Percentiles rank a stretch among this genome's conserved stretches.
Evolutionary conservation across 1,284 basidiomycete genomes (phyloP).

Genomic region (Malassezia equina): DNA sequence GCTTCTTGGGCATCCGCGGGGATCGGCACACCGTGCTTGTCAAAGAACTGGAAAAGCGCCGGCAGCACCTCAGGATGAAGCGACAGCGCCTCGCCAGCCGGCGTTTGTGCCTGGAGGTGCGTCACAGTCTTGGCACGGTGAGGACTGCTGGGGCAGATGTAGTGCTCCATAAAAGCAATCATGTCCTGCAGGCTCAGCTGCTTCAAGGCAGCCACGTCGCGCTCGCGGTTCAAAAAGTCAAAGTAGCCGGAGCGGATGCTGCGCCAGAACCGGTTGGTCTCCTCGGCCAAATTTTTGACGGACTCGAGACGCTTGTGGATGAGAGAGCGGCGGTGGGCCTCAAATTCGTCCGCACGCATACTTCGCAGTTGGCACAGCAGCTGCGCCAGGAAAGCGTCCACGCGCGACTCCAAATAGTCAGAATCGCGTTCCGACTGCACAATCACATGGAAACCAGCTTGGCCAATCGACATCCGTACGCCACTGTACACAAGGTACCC

Average conservation of each 20-base stretch:
- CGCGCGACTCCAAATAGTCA: constrained; percentile 72
- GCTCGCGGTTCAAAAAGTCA: constrained; percentile 53
- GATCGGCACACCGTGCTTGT: constrained; percentile 54
- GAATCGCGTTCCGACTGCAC: constrained; percentile 82
- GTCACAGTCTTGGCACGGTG: constrained; percentile 31
- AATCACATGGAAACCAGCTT: constrained; percentile 71
- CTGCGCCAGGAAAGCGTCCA: constrained; percentile 71
- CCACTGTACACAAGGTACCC: constrained; percentile 58
- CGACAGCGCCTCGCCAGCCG: constrained; percentile 51
- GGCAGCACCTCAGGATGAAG: constrained; percentile 61
- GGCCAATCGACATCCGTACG: constrained; percentile 49
- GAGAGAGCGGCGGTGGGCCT: constrained; percentile 31
- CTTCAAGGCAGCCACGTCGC: constrained; percentile 60
- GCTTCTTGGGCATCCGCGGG: constrained; percentile 53
- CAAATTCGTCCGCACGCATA: constrained; percentile 37
- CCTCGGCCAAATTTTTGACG: constrained; percentile 43
- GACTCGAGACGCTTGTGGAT: constrained; percentile 43
- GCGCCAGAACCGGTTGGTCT: constrained; percentile 50
- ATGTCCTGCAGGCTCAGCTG: constrained; percentile 67
- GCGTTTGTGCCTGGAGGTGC: constrained; percentile 44
- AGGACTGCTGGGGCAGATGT: constrained; percentile 54
- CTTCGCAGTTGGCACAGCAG: constrained; percentile 53
- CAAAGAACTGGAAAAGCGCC: constrained; percentile 58
- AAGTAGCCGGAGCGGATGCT: constrained; percentile 57
- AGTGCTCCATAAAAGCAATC: constrained; percentile 61